Conservation (phyloP, 1,139 yeast species). For the Yamadazyma taylorii region DNA sequence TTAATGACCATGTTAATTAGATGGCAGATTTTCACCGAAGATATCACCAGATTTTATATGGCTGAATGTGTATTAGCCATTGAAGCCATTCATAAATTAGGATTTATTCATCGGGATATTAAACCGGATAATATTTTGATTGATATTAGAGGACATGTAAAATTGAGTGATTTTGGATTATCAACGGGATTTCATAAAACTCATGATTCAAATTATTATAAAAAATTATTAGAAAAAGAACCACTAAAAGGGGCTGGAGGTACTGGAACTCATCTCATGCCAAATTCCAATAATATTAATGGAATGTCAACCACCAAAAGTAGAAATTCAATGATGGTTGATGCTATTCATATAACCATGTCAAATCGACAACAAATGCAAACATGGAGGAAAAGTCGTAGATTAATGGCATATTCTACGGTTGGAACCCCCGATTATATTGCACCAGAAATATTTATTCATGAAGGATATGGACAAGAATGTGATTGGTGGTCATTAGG, state of each 20-base stretch:
- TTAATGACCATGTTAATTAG: slow-evolving; percentile 84
- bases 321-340: slow-evolving; percentile 87
- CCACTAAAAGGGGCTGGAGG: slow-evolving; percentile 20
- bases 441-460: slow-evolving; percentile 95
- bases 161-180: slow-evolving; percentile 78
- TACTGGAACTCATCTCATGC: slow-evolving; percentile 6
- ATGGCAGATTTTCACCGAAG: slow-evolving; percentile 86
- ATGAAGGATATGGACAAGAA: slow-evolving; percentile 98
- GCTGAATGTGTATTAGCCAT: slow-evolving; percentile 86
- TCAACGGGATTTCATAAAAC: slow-evolving; percentile 86
- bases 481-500: slow-evolving; percentile 99
- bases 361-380: slow-evolving; percentile 96
- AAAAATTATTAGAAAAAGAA: slow-evolving; percentile 68
- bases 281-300: slow-evolving; percentile 16
- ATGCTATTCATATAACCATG: slow-evolving; percentile 93
- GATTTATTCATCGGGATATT: slow-evolving; percentile 77
- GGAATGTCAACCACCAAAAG: slow-evolving; percentile 24
- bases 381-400: slow-evolving; percentile 95
- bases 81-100: slow-evolving; percentile 78
- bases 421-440: slow-evolving; percentile 99
- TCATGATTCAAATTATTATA: slow-evolving; percentile 76
- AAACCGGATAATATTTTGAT: slow-evolving; percentile 81
- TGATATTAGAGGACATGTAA: slow-evolving; percentile 78
- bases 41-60: slow-evolving; percentile 80
- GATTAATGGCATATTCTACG: slow-evolving; percentile 97